Percentiles rank a stretch among this genome's conserved stretches.
Conservation (phyloP, 2,329 filamentous ascomycete species). For the Bipolaris oryzae region DNA sequence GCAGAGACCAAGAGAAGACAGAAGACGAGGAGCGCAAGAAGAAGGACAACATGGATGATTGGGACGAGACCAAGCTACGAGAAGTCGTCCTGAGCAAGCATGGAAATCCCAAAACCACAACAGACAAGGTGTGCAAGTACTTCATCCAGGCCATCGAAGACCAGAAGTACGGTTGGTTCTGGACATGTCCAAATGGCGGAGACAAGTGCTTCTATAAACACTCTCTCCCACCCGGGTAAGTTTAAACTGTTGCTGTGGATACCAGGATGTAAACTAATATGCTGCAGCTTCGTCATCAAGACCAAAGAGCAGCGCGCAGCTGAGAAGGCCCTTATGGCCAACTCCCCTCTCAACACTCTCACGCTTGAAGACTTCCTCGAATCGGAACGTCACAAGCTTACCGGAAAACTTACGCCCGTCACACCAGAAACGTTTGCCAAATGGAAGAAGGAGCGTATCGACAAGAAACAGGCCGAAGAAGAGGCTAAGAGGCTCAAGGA, state of each 20-base stretch:
- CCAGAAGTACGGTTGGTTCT: constrained; percentile 99
- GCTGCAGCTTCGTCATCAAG: constrained; percentile 84
- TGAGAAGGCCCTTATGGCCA: constrained; percentile 95
- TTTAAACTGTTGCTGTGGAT: constrained; percentile 29
- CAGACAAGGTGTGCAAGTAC: constrained; percentile 98
- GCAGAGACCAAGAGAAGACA: constrained; percentile 72
- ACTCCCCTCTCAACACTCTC: constrained; percentile 90
- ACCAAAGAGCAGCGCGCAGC: constrained; percentile 95
- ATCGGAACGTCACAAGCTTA: constrained; percentile 93
- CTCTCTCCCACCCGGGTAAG: constrained; percentile 89
- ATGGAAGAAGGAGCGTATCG: constrained; percentile 93
- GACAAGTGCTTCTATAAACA: constrained; percentile 99
- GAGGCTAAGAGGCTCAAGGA: constrained; percentile 91
- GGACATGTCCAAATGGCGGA: constrained; percentile 94
- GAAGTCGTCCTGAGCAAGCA: constrained; percentile 94
- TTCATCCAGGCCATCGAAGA: constrained; percentile 98
- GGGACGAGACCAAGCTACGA: constrained; percentile 95
- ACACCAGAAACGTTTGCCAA: constrained; percentile 91
- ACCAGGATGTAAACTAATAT: constrained; percentile 15
- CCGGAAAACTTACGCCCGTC: constrained; percentile 88
- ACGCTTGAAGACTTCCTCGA: constrained; percentile 98
- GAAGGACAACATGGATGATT: constrained; percentile 90
- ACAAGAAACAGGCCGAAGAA: constrained; percentile 95
- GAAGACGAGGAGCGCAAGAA: constrained; percentile 78
- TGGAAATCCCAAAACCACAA: constrained; percentile 92